Evolutionary conservation across 352 stramenopile species (phyloP).

Genomic region (Pythium apleroticum): DNA sequence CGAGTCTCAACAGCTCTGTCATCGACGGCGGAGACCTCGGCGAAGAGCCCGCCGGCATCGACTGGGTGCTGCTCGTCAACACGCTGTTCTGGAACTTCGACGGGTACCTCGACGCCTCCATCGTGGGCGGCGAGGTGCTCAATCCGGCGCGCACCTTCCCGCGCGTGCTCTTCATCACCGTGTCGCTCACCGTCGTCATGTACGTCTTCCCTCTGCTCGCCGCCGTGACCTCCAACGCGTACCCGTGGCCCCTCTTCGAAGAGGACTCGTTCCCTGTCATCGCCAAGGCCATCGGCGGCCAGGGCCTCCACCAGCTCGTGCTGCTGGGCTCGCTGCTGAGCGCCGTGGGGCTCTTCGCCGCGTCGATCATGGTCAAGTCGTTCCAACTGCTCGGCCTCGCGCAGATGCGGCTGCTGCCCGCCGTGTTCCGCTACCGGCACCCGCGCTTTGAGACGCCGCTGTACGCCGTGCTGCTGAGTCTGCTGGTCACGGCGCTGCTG

Average conservation of each 20-base stretch:
- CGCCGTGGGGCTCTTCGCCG: conserved; percentile 76
- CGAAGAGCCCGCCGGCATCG: not conserved
- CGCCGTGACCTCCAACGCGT: not conserved
- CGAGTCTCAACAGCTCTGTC: not conserved
- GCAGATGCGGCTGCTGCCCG: conserved; percentile 65
- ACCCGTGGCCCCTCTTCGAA: conserved; percentile 4
- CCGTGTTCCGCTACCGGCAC: conserved; percentile 55
- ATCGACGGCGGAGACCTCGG: not conserved
- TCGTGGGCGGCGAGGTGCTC: conserved; percentile 82
- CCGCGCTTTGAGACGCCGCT: conserved; percentile 19
- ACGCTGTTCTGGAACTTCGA: conserved; percentile 95
- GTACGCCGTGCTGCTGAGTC: conserved; percentile 14
- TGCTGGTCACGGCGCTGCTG: conserved; percentile 17
- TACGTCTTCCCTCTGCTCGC: conserved; percentile 16
- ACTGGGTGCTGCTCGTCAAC: conserved; percentile 86
- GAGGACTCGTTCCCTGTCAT: conserved; percentile 7
- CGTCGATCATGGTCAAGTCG: conserved; percentile 80
- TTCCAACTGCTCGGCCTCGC: conserved; percentile 64
- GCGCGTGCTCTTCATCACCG: conserved; percentile 67
- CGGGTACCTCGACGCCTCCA: conserved; percentile 78
- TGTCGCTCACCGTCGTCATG: conserved; percentile 52
- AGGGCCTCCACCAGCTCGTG: conserved; percentile 67
- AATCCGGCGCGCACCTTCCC: conserved; percentile 43
- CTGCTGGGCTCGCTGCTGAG: conserved; percentile 39
- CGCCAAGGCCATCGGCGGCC: conserved; percentile 38